Evolutionary conservation across 1,284 basidiomycete genomes (phyloP), one percentile per base, ranked within the genome.

Genomic region (Tetrapyrgos nigripes): DNA sequence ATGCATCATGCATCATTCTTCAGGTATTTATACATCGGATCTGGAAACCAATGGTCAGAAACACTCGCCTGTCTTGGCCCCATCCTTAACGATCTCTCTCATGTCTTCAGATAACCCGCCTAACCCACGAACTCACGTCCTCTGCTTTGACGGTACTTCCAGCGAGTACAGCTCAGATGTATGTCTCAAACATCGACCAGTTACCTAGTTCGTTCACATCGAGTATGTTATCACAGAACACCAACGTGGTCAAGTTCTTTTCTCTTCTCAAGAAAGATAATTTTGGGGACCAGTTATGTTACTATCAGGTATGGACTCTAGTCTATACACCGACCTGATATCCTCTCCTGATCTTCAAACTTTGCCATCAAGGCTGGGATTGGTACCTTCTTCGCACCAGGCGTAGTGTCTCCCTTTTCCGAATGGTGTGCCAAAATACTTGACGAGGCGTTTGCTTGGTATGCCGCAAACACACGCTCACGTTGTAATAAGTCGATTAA

Each of bases 161-260:
- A 75, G 76, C 53, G 72, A 84, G 63, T 89, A 83, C 62, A 73
- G 76, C 57, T 61, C 60, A 27, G 62, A 66, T 24, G 70, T 65
- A 44, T 26, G 64, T 49, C 17, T 59, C n/a, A n/a, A n/a, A n/a
- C n/a, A n/a, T n/a, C n/a, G n/a, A n/a, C n/a, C n/a, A n/a, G n/a
- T n/a, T n/a, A n/a, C 23, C 28, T 43, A 14, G 19, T 24, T 28
- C 26, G 6, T n/a, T 50, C 26, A 21, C 24, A 26, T 29, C 19
- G 13, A 19, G 29, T 50, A 10, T 26, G 3, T 26, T 28, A 28
- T 37, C n/a, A 11, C 61, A 90, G 88, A 88, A 89, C 64, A 85
- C 89, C 6, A 91, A 91, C 60, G 82, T 91, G 49, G 85, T 91
- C 61, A 87, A 86, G 65, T 77, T 91, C 57, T 88, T 86, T 67